These are phyloP conservation scores for Urtica urens DNA, from an alignment of 306 rosid genomes.

Conservation along the genomic window DNA sequence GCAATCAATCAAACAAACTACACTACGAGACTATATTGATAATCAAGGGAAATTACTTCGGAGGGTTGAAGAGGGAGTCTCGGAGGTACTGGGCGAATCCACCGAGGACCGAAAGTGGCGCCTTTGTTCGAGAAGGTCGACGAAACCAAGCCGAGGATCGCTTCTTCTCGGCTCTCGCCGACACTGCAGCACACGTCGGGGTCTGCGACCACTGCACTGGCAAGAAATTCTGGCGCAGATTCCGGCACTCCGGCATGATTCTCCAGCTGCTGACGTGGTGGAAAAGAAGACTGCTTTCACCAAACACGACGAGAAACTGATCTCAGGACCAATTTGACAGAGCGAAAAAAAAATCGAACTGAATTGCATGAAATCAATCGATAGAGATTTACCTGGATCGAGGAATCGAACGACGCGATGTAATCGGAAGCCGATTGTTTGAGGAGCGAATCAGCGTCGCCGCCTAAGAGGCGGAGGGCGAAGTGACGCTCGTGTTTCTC, in stretches of 20 bases:
- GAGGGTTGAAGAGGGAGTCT: slow-evolving; percentile 72
- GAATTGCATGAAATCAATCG: background rate
- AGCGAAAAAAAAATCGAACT: slow-evolving; percentile 9
- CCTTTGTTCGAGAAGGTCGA: slow-evolving; percentile 65
- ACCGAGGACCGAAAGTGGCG: slow-evolving; percentile 68
- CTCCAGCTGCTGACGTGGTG: slow-evolving; percentile 62
- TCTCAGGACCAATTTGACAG: slow-evolving; percentile 18
- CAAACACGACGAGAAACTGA: slow-evolving; percentile 68
- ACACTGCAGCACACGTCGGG: slow-evolving; percentile 72
- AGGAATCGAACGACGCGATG: slow-evolving; percentile 52
- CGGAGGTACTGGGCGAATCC: slow-evolving; percentile 94
- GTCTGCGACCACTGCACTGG: slow-evolving; percentile 66
- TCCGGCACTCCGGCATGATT: slow-evolving; percentile 53
- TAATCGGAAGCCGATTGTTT: slow-evolving; percentile 74
- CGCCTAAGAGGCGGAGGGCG: slow-evolving; percentile 54
- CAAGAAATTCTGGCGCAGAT: slow-evolving; percentile 28
- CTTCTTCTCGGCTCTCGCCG: slow-evolving; percentile 78
- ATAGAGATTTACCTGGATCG: slow-evolving; percentile 23
- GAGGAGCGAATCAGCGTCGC: slow-evolving; percentile 51
- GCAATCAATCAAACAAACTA: no score
- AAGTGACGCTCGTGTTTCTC: slow-evolving; percentile 78
- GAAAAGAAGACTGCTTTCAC: no score
- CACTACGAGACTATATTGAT: no score
- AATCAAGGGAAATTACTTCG: slow-evolving; percentile 46
- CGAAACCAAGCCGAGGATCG: slow-evolving; percentile 57